phyloP scores from a whole-genome alignment of 2,329 filamentous ascomycete species.

The Stylonectria norvegica region DNA sequence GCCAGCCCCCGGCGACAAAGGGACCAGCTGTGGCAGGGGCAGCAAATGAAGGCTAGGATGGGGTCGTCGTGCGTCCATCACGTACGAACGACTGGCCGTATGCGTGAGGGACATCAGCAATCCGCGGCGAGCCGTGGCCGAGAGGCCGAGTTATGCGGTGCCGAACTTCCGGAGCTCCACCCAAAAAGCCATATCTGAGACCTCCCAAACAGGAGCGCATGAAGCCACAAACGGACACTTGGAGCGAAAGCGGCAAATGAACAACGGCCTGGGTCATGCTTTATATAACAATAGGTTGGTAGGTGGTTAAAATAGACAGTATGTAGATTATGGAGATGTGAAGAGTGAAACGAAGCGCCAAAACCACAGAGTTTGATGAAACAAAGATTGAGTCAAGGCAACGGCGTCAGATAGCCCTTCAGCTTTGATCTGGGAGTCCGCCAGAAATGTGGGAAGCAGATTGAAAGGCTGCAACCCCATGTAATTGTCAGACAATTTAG shows the following conservation, averaged over 20 bases:
- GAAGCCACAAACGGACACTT: constrained; percentile 1
- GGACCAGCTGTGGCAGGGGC: no score
- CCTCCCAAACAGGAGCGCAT: background rate
- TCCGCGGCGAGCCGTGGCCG: constrained; percentile 18
- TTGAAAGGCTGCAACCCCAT: constrained; percentile 50
- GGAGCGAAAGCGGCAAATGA: no score
- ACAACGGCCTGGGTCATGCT: no score
- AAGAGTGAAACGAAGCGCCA: constrained; percentile 63
- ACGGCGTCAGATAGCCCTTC: constrained; percentile 62
- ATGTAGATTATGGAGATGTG: constrained; percentile 40
- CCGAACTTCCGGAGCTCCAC: constrained; percentile 26
- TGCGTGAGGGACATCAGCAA: constrained; percentile 14
- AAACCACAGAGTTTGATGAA: constrained; percentile 39
- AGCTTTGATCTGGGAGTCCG: constrained; percentile 54
- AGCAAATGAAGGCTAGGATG: constrained; percentile 19
- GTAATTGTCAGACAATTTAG: constrained; percentile 46
- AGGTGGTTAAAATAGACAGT: background rate
- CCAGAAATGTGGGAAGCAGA: constrained; percentile 54
- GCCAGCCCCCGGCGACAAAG: no score
- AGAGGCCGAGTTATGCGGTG: constrained; percentile 20
- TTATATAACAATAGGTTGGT: no score
- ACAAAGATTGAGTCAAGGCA: constrained; percentile 28
- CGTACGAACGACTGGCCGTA: constrained; percentile 15
- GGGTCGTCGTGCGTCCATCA: constrained; percentile 11
- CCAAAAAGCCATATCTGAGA: constrained; percentile 11